Evolutionary conservation across 1,284 basidiomycete genomes (phyloP).

Genomic region (Ganoderma lingzhi): DNA sequence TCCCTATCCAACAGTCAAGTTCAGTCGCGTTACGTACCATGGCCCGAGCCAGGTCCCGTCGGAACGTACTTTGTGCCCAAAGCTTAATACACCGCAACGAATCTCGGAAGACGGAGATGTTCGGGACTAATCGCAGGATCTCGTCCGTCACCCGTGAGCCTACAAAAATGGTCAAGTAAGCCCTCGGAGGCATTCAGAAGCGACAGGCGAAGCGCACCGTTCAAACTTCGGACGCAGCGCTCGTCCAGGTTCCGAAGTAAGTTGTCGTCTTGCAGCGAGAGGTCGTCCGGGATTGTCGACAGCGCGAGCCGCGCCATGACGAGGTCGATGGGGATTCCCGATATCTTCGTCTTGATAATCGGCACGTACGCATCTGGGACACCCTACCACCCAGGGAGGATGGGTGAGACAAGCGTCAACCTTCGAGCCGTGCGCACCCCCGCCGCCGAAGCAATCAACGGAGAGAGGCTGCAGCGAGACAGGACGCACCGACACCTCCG

Average conservation of each 20-base stretch:
- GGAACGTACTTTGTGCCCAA: slow-evolving; percentile 92
- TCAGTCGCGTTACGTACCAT: slow-evolving; percentile 19
- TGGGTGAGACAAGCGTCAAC: slow-evolving; percentile 4
- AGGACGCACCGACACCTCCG: slow-evolving; percentile 86
- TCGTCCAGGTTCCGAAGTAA: slow-evolving; percentile 95
- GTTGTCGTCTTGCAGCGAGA: slow-evolving; percentile 92
- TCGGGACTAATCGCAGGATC: slow-evolving; percentile 94
- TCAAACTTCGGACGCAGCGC: slow-evolving; percentile 92
- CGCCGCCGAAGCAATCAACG: background rate
- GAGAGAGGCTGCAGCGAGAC: background rate
- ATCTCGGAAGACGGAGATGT: slow-evolving; percentile 94
- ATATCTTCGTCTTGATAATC: slow-evolving; percentile 92
- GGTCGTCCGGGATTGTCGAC: slow-evolving; percentile 89
- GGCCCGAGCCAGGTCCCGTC: background rate
- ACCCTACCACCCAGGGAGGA: slow-evolving; percentile 60
- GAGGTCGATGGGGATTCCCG: slow-evolving; percentile 94
- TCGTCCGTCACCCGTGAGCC: slow-evolving; percentile 97
- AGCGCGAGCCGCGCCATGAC: slow-evolving; percentile 89
- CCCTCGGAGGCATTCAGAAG: slow-evolving; percentile 18
- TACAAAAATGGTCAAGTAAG: slow-evolving; percentile 39
- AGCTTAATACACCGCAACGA: slow-evolving; percentile 96
- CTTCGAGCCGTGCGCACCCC: background rate
- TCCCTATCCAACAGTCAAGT: slow-evolving; percentile 54
- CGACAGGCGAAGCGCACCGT: slow-evolving; percentile 62
- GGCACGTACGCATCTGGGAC: slow-evolving; percentile 98